Evolutionary conservation across 306 rosid species (phyloP), one percentile per base, ranked within the genome.

Genomic region (Vigna reflexopilosa): DNA sequence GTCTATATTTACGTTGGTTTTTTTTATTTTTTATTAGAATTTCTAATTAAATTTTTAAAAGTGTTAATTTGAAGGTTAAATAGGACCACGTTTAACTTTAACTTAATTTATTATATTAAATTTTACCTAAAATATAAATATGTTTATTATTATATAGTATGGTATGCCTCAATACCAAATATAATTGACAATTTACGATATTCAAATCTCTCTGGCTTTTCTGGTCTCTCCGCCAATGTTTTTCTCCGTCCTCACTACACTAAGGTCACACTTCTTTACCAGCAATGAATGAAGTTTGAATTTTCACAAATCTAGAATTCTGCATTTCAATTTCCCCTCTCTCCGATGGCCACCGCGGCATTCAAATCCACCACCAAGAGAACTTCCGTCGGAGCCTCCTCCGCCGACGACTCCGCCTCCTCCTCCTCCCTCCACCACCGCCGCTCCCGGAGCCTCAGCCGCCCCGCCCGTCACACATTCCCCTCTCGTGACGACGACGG

Each of bases 361-460:
- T 96, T 96, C 94, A 96, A 93, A 82, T 96, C 99, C 2, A 96
- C 94, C 58, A 85, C 99, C 59, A 96, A 85, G 79, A 86, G 99
- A 67, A 84, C 85, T 12, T 74, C 89, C 54, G 86, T 88, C 30
- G 99, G 96, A 40, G 83, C 81, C 1, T 58, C 91, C 20, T 74
- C 83, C 9, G 44, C 75, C 3, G 87, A 89, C 0, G 96, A 86
- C 80, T 81, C 91, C 48, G 61, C 86, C 65, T 70, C 97, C 9
- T 80, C 93, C 61, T 85, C 97, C 51, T 77, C 79, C 57, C 20
- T 44, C 64, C 84, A 82, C 56, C 88, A 84, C 86, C 97, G 99
- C 72, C 96, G 99, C n/a, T 89, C 96, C 2, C 87, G 99, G 63
- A 96, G 99, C 26, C 91, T 96, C 48, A 96, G 98, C 83, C 91